phyloP scores from a whole-genome alignment of 805 yeast genomes.

The Ogataea ramenticola region DNA sequence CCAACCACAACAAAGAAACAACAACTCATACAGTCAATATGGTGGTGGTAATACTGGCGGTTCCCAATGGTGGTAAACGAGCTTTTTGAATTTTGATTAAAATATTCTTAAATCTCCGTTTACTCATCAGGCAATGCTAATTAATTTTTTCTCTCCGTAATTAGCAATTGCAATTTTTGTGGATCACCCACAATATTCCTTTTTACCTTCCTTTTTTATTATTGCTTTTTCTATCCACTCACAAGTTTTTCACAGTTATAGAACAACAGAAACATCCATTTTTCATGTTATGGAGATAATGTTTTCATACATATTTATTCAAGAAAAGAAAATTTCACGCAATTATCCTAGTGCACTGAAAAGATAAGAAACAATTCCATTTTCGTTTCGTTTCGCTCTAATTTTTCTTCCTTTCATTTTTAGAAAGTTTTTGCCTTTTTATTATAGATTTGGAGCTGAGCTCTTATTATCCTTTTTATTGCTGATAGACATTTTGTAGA shows the following conservation, averaged over 20 bases:
- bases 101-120: too few relatives aligned
- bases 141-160: too few relatives aligned
- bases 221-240: neutral
- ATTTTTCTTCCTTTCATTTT: neutral
- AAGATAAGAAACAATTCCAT: neutral
- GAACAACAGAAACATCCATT: neutral
- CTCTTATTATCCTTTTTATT: neutral
- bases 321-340: neutral
- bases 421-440: neutral
- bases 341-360: neutral
- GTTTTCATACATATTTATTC: neutral
- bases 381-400: neutral
- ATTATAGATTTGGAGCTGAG: neutral
- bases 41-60: slow-evolving; percentile 7
- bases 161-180: too few relatives aligned
- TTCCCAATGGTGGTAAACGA: slow-evolving; percentile 28
- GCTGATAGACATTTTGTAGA: neutral
- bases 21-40: neutral
- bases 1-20: slow-evolving; percentile 8
- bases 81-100: too few relatives aligned
- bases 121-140: too few relatives aligned
- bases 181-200: too few relatives aligned
- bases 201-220: neutral
- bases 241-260: neutral
- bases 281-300: neutral